These are phyloP conservation scores for Melanomma pulvis-pyrius DNA, from an alignment of 495 filamentous ascomycete species.

Conservation along the genomic window DNA sequence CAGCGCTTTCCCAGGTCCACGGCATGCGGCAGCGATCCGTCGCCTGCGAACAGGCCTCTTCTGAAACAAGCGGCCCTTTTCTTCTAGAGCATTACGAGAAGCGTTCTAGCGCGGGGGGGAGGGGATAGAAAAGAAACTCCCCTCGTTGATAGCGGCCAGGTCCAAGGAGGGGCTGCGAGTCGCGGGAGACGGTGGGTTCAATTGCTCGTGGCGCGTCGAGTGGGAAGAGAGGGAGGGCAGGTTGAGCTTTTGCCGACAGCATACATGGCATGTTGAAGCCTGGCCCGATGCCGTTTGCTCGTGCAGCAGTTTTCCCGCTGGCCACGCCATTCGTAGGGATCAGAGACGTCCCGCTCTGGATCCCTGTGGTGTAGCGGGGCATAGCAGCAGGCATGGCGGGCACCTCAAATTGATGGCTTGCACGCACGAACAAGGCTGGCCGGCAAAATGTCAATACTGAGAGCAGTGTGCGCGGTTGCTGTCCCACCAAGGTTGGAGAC, in stretches of 20 bases:
- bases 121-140: conserved; percentile 12
- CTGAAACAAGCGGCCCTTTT: conserved; percentile 34
- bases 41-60: conserved; percentile 2
- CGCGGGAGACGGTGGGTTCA: not conserved
- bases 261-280: not conserved
- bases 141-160: conserved; percentile 10
- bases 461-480: not conserved
- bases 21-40: conserved; percentile 23
- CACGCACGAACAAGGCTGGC: not conserved
- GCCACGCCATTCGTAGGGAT: conserved; percentile 11
- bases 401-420: conserved; percentile 1
- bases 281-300: conserved; percentile 3
- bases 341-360: not conserved
- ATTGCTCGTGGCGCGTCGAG: conserved; percentile 3
- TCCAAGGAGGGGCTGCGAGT: conserved; percentile 14
- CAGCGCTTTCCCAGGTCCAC: conserved; percentile 10
- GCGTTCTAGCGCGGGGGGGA: conserved; percentile 34
- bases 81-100: conserved; percentile 35
- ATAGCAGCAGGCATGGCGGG: conserved; percentile 15
- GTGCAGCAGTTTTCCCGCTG: not conserved
- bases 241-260: conserved; percentile 4
- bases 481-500: conserved; percentile 22
- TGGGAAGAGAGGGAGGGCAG: not conserved
- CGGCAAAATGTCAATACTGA: not conserved
- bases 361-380: conserved; percentile 27